Evolutionary conservation across 768 basidiomycete species (phyloP).

Genomic region (Lentinula sp.): DNA sequence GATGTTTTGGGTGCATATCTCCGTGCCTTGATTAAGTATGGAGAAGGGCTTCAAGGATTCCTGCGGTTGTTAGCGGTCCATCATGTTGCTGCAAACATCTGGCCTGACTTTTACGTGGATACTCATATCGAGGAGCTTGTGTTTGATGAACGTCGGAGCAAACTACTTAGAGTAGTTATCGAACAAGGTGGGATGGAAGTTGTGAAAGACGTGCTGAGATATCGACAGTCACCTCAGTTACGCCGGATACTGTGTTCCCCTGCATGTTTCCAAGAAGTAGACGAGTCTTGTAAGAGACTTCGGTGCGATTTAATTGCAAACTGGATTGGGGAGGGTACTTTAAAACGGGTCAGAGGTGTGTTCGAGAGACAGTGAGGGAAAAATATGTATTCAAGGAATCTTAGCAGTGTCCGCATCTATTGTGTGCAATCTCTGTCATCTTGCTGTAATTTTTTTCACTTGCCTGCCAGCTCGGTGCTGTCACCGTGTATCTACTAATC

Average conservation of each 20-base stretch:
- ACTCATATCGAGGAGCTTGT: constrained; percentile 11
- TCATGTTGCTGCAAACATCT: constrained; percentile 71
- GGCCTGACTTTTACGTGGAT: constrained; percentile 46
- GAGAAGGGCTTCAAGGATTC: constrained; percentile 43
- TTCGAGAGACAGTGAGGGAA: not conserved
- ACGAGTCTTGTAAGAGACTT: constrained; percentile 13
- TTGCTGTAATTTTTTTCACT: too few species aligned
- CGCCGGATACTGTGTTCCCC: constrained; percentile 40
- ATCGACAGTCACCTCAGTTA: constrained; percentile 37
- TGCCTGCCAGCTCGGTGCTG: too few species aligned
- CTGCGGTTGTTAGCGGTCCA: constrained; percentile 66
- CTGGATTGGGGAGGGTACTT: constrained; percentile 12
- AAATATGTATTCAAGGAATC: too few species aligned
- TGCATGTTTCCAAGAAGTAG: constrained; percentile 31
- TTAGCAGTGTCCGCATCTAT: too few species aligned
- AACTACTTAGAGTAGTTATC: constrained; percentile 47
- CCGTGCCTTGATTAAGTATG: constrained; percentile 39
- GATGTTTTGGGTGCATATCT: constrained; percentile 63
- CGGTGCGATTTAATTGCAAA: constrained; percentile 13
- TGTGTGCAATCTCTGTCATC: too few species aligned
- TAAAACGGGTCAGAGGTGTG: constrained; percentile 10
- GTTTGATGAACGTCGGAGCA: constrained; percentile 27
- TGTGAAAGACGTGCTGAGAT: constrained; percentile 50
- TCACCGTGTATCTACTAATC: too few species aligned
- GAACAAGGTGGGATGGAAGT: constrained; percentile 40